Evolutionary conservation across 202 grass and related monocot genomes (phyloP).

Genomic region (Bolboschoenoplectus hybrid): DNA sequence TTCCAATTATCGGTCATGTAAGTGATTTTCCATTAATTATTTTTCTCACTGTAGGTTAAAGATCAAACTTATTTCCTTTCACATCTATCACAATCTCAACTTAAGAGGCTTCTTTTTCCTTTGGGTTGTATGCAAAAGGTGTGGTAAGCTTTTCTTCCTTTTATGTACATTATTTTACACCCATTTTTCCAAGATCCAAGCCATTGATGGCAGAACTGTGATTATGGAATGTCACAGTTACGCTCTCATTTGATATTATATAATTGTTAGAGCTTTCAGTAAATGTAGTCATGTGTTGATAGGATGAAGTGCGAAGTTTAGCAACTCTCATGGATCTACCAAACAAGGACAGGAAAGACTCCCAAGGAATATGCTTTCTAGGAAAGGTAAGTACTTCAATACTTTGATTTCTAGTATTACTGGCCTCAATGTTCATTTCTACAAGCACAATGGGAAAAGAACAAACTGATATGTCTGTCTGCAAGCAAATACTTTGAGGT

Average conservation of each 20-base stretch:
- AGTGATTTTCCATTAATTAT: constrained; percentile 16
- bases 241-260: constrained; percentile 21
- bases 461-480: not conserved
- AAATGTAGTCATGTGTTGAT: constrained; percentile 32
- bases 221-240: not conserved
- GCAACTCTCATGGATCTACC: constrained; percentile 74
- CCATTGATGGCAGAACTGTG: not conserved
- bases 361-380: constrained; percentile 96
- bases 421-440: not conserved
- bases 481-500: not conserved
- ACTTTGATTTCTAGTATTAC: constrained; percentile 3
- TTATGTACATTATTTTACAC: not conserved
- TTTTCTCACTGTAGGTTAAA: constrained; percentile 64
- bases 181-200: not conserved
- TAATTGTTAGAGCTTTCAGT: constrained; percentile 20
- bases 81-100: constrained; percentile 75
- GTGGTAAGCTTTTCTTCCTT: constrained; percentile 21
- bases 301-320: constrained; percentile 81
- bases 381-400: constrained; percentile 63
- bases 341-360: constrained; percentile 88
- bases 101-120: constrained; percentile 85
- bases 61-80: constrained; percentile 99
- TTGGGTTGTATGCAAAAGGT: constrained; percentile 81
- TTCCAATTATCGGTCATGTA: not conserved
- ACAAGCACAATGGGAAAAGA: not conserved